These are phyloP conservation scores for Lepidium aucheri DNA, from an alignment of 345 rosid species.

Conservation along the genomic window DNA sequence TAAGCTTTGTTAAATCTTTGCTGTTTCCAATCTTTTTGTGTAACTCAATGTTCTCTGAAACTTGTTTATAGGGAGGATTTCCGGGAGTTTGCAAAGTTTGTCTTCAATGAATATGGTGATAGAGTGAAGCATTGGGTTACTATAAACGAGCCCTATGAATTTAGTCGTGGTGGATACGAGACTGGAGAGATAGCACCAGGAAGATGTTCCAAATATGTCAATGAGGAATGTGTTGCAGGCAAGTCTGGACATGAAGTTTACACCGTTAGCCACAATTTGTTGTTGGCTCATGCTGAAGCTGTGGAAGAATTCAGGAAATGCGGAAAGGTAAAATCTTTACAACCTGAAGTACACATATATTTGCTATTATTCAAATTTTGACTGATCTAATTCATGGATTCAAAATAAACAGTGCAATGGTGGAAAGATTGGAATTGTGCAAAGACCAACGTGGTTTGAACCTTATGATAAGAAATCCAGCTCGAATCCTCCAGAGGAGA, in stretches of 20 bases:
- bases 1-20: neutral
- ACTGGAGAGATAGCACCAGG: slow-evolving; percentile 33
- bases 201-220: slow-evolving; percentile 28
- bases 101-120: slow-evolving; percentile 34
- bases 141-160: slow-evolving; percentile 39
- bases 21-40: neutral
- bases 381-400: neutral
- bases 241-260: slow-evolving; percentile 29
- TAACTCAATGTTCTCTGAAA: neutral
- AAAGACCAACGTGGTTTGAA: slow-evolving; percentile 26
- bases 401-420: slow-evolving; percentile 12
- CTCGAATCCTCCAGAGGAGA: slow-evolving; percentile 10
- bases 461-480: slow-evolving; percentile 20
- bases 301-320: slow-evolving; percentile 31
- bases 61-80: slow-evolving; percentile 21
- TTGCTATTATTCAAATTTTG: neutral
- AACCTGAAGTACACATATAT: neutral
- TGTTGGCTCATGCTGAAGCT: slow-evolving; percentile 34
- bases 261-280: slow-evolving; percentile 22
- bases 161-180: slow-evolving; percentile 26
- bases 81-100: slow-evolving; percentile 23
- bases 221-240: slow-evolving; percentile 23
- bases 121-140: slow-evolving; percentile 54
- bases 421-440: slow-evolving; percentile 29
- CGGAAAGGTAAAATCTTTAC: slow-evolving; percentile 13